Evolutionary conservation across 108 stramenopile species (phyloP), one percentile per base, ranked within the genome.

Genomic region (Nitzschia sp.): DNA sequence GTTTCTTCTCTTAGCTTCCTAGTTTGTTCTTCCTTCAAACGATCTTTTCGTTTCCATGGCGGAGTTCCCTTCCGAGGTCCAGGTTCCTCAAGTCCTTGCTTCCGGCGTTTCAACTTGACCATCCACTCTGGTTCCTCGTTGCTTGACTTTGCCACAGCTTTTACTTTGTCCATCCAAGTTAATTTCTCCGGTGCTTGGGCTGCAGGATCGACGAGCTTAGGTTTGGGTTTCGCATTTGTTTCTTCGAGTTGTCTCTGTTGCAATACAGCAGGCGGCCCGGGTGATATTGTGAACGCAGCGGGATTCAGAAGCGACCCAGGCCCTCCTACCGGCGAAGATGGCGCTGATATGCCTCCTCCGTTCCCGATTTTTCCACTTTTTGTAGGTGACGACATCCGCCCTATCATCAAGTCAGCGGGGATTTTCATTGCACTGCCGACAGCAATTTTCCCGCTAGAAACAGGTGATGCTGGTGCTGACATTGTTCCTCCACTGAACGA

Each of bases 141-240:
- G 38, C 42, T 57, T 8, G 38, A 38, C 27, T 68, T 23, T 24
- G 54, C 54, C 13, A 45, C 67, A 2, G 54, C 55, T 26, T 55
- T 68, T 21, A 57, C 67, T 36, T 68, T 68, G 31, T 57, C 42
- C 55, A 68, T 68, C 55, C 55, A 68, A 5, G 2, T 35, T 2
- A 30, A 38, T 24, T 56, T 68, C 21, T 57, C 55, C 6, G 67
- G 67, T 18, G 27, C 31, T 19, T 36, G 15, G 15, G 67, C 56
- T 1, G 67, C 67, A 8, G 67, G 56, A 27, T 57, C 67, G 24
- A 48, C 35, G 8, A 6, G 3, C 19, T 57, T 55, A 15, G 61
- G 42, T 46, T 42, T 19, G 6, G 36, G n/a, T 45, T 29, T 25
- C 5, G 53, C 23, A 23, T 19, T 6, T 4, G 63, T 17, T 15